A percentile compares a stretch with the other conserved stretches of the same genome.
Conservation (phyloP, 768 basidiomycete genomes). For the Scleroderma bovista region DNA sequence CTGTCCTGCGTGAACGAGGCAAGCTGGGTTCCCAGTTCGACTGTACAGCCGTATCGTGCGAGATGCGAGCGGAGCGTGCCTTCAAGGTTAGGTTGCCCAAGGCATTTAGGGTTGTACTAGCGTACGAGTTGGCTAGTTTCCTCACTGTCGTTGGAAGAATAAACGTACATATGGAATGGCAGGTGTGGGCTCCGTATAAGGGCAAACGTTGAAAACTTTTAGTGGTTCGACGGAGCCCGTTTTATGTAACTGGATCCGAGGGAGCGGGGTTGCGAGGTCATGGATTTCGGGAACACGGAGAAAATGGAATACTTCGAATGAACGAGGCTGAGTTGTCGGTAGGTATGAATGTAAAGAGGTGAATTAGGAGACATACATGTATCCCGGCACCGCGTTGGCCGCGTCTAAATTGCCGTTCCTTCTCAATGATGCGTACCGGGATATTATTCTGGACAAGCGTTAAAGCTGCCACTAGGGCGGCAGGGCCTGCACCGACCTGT, state of each 20-base stretch:
- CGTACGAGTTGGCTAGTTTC: too few species aligned
- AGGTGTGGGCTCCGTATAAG: constrained; percentile 16
- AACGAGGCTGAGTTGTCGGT: constrained; percentile 30
- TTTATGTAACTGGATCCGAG: constrained; percentile 31
- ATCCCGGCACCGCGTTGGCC: constrained; percentile 6
- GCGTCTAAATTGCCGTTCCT: neutral
- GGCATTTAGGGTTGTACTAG: constrained; percentile 8
- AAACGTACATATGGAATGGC: constrained; percentile 23
- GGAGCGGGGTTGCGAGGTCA: constrained; percentile 21
- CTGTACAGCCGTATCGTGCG: constrained; percentile 17
- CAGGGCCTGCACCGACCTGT: constrained; percentile 16
- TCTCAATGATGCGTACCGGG: constrained; percentile 20
- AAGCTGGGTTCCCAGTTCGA: constrained; percentile 45
- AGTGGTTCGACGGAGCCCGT: constrained; percentile 14
- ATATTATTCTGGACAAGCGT: constrained; percentile 19
- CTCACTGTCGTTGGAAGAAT: neutral
- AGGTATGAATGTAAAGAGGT: neutral
- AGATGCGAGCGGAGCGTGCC: constrained; percentile 15
- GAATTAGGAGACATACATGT: neutral
- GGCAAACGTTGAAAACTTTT: constrained; percentile 4
- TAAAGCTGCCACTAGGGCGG: constrained; percentile 21
- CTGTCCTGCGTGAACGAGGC: constrained; percentile 36
- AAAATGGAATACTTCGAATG: constrained; percentile 39
- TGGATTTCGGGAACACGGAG: constrained; percentile 36
- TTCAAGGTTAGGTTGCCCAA: constrained; percentile 29